phyloP scores from a whole-genome alignment of 305 asterid species.

The Fraxinus sp. region DNA sequence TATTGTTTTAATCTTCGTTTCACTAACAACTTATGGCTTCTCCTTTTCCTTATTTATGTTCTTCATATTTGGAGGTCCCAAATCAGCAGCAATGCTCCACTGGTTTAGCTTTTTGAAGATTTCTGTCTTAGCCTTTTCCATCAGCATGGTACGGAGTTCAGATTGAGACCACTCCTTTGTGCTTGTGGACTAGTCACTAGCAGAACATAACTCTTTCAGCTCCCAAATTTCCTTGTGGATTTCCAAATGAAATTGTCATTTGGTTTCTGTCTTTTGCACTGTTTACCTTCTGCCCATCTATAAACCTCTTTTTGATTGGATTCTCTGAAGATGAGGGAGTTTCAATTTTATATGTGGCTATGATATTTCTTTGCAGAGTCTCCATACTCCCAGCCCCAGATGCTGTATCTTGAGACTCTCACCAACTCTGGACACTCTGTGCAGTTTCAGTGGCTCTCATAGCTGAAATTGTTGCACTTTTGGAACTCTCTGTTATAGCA shows the following conservation, averaged over 20 bases:
- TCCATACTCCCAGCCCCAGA: slow-evolving; percentile 8
- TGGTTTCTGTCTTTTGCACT: background rate
- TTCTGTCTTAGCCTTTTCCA: background rate
- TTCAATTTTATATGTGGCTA: background rate
- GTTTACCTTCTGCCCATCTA: slow-evolving; percentile 7
- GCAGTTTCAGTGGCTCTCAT: background rate
- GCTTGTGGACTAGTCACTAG: background rate
- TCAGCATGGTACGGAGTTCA: slow-evolving; percentile 34
- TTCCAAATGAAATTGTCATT: background rate
- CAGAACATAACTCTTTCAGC: too few species aligned
- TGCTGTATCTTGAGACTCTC: slow-evolving; percentile 23
- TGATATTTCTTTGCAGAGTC: background rate
- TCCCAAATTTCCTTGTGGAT: too few species aligned
- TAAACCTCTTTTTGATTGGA: slow-evolving; percentile 26
- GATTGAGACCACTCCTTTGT: slow-evolving; percentile 20
- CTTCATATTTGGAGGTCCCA: slow-evolving; percentile 19
- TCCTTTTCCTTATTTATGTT: slow-evolving; percentile 10
- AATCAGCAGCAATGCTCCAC: slow-evolving; percentile 6
- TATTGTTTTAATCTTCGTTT: background rate
- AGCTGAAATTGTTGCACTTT: slow-evolving; percentile 4
- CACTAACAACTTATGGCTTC: slow-evolving; percentile 10
- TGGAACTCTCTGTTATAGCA: slow-evolving; percentile 12
- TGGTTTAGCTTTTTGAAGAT: background rate
- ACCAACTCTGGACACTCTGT: background rate
- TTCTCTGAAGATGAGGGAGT: slow-evolving; percentile 14